Evolutionary conservation across 1,139 yeast species (phyloP).

Genomic region (Spencermartinsiella ligniputridi): DNA sequence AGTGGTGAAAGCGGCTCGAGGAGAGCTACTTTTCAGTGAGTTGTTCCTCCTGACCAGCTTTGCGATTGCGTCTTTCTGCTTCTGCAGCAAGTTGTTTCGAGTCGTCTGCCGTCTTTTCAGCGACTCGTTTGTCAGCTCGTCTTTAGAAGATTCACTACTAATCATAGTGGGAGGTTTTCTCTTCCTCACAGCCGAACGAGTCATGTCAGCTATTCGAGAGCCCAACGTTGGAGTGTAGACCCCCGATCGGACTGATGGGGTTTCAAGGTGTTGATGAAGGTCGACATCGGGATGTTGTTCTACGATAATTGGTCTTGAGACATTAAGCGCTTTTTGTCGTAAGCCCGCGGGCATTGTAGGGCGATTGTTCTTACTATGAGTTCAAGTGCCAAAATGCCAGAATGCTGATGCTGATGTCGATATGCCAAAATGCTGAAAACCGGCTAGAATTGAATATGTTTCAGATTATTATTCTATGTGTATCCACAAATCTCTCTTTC

Average conservation of each 20-base stretch:
- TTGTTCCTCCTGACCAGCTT: neutral
- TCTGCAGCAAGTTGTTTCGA: neutral
- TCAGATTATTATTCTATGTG: too few species aligned
- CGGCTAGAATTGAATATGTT: too few species aligned
- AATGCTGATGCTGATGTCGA: too few species aligned
- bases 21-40: neutral
- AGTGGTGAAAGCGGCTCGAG: neutral
- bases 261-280: slow-evolving; percentile 1
- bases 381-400: too few species aligned
- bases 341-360: neutral
- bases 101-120: neutral
- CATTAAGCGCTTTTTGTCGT: neutral
- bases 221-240: slow-evolving; percentile 14
- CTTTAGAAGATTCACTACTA: slow-evolving; percentile 1
- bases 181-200: slow-evolving; percentile 9
- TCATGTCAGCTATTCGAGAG: slow-evolving; percentile 10
- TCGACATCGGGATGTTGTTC: neutral
- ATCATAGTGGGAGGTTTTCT: slow-evolving; percentile 13
- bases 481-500: too few species aligned
- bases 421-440: too few species aligned
- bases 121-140: neutral
- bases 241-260: slow-evolving; percentile 6
- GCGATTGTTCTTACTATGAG: too few species aligned
- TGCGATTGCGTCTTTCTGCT: neutral
- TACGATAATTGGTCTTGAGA: neutral